Base-by-base conservation (phyloP, 2,329 filamentous ascomycete species). In the Paraconiothyrium sp. region DNA sequence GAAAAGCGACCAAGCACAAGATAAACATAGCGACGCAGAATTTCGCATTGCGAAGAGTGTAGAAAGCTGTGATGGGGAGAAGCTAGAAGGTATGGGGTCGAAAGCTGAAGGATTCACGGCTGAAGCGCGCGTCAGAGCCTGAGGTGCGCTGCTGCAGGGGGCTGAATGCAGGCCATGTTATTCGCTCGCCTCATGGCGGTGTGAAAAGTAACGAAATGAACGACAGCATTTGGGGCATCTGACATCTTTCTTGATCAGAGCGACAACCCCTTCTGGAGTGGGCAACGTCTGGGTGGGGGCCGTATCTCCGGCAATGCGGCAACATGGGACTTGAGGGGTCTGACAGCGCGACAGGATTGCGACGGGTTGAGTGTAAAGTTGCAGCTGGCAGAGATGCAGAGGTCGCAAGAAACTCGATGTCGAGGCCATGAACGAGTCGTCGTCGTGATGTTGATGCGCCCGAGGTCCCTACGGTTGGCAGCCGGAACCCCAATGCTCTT, bases 11-110 rank as follows among this genome's bases (percentile, higher is more conserved):
- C 22, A 67, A 51, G 10, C 57, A 39, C 20, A 64, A 39, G 13
- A 63, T 44, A 35, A 67, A 44, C 60, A 65, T 63, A 13, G 34
- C 52, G 51, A 49, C 30, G 13, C 44, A 37, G 16, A 51, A 32
- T 5, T 55, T 30, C 20, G 32, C 46, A 58, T 30, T 35, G 16
- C 43, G 30, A 46, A 51, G 47, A 24, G 24, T 27, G n/a, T 22
- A n/a, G 8, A 47, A 49, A 34, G 49, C 32, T 54, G 54, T 20
- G 32, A 39, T 20, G 32, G 32, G n/a, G 43, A 5, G 34, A 22
- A 37, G 43, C 11, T n/a, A 37, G 41, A 52, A 24, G 37, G 47
- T 39, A 3, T 14, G 34, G 13, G 32, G 24, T 44, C 39, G 32
- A 22, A 61, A 48, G 48, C 54, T 14, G 60, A 14, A 59, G 48